phyloP scores from a whole-genome alignment of 2,329 filamentous ascomycete genomes.

The Hysterium pulicare region DNA sequence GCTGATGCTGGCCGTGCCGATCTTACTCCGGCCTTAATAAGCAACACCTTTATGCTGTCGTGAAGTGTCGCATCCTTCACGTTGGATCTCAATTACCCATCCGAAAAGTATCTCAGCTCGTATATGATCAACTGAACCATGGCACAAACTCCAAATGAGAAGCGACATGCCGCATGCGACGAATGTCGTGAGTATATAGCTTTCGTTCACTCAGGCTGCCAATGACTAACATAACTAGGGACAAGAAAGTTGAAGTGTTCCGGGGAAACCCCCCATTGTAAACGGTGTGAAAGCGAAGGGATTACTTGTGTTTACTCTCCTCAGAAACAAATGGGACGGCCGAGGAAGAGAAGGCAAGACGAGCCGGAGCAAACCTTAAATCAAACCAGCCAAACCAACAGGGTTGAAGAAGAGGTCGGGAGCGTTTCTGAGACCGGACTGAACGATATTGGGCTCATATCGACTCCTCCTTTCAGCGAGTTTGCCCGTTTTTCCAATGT shows the following conservation, averaged over 20 bases:
- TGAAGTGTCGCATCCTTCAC: no score
- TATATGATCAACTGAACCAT: no score
- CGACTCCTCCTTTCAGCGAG: constrained; percentile 8
- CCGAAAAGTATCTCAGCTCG: no score
- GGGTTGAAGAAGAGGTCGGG: neutral
- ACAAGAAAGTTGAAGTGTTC: constrained; percentile 50
- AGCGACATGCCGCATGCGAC: constrained; percentile 39
- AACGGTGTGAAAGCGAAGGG: constrained; percentile 40
- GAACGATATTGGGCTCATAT: constrained; percentile 10
- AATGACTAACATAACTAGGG: constrained; percentile 26
- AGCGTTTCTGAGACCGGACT: neutral
- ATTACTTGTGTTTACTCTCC: constrained; percentile 46
- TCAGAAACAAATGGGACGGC: constrained; percentile 50
- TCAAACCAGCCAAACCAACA: no score
- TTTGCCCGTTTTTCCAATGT: constrained; percentile 10
- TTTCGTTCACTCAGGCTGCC: neutral
- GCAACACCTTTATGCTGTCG: no score
- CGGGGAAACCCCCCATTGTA: constrained; percentile 41
- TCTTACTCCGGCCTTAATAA: no score
- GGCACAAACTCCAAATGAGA: no score
- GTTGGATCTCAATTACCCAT: no score
- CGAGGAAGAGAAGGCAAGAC: constrained; percentile 45
- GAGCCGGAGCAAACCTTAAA: constrained; percentile 13
- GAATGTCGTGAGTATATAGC: constrained; percentile 37
- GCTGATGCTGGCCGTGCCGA: no score